Percentiles rank a stretch among this genome's conserved stretches.
Evolutionary conservation across 2,329 filamentous ascomycete species (phyloP).

Genomic region (Talaromyces islandicus): DNA sequence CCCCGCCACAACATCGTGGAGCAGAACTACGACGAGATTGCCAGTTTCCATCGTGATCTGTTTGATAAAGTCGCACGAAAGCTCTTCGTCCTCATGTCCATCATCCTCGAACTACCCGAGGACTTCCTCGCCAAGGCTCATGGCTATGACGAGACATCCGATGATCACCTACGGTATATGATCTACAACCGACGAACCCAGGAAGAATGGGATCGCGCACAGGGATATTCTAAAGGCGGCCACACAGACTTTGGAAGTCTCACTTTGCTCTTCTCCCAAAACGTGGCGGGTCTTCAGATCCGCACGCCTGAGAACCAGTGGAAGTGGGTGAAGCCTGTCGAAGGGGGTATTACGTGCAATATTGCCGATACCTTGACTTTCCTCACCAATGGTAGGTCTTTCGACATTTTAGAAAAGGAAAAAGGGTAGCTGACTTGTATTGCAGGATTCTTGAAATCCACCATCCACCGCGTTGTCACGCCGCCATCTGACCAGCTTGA

Average conservation of each 20-base stretch:
- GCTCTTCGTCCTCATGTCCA: slow-evolving; percentile 14
- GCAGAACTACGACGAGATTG: slow-evolving; percentile 21
- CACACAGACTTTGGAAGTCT: slow-evolving; percentile 54
- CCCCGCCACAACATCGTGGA: slow-evolving; percentile 21
- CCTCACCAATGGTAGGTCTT: slow-evolving; percentile 28
- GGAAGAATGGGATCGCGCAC: slow-evolving; percentile 39
- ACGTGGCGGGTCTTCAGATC: slow-evolving; percentile 52
- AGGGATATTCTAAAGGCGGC: slow-evolving; percentile 28
- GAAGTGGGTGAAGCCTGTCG: slow-evolving; percentile 44
- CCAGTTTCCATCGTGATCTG: slow-evolving; percentile 21
- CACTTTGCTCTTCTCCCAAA: slow-evolving; percentile 53
- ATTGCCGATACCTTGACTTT: slow-evolving; percentile 45
- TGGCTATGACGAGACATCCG: slow-evolving; percentile 50
- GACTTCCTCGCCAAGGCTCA: slow-evolving; percentile 52
- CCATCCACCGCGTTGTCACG: slow-evolving; percentile 29
- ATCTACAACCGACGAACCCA: slow-evolving; percentile 45
- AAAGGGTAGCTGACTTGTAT: not conserved
- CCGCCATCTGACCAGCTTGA: slow-evolving; percentile 30
- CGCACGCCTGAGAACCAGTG: slow-evolving; percentile 39
- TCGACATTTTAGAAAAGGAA: not conserved
- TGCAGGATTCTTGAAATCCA: slow-evolving; percentile 24
- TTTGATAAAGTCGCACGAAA: slow-evolving; percentile 21
- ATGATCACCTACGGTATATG: slow-evolving; percentile 58
- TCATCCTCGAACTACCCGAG: slow-evolving; percentile 54
- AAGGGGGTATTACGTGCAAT: slow-evolving; percentile 46